Conservation (phyloP, 2,329 filamentous ascomycete genomes). For the Exophiala sp. region DNA sequence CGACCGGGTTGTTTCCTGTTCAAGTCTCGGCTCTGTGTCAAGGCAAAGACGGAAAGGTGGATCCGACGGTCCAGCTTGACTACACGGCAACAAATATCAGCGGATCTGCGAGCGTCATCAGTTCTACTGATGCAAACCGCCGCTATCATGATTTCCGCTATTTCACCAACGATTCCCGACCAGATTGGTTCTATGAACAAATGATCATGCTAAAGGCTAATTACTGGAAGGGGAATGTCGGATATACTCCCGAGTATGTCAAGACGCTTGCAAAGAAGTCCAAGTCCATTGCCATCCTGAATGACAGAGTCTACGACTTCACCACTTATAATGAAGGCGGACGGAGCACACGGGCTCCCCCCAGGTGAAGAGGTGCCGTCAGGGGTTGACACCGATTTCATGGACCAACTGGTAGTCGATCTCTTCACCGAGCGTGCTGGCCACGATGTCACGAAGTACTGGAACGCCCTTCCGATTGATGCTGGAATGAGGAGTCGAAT, state of each 20-base stretch:
- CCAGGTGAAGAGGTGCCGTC: slow-evolving; percentile 48
- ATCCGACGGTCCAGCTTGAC: slow-evolving; percentile 72
- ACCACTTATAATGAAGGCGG: slow-evolving; percentile 76
- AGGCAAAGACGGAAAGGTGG: slow-evolving; percentile 61
- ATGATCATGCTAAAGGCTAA: slow-evolving; percentile 69
- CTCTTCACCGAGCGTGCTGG: slow-evolving; percentile 74
- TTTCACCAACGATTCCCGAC: slow-evolving; percentile 71
- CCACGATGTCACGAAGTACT: slow-evolving; percentile 74
- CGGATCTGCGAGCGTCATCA: slow-evolving; percentile 60
- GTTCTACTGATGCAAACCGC: slow-evolving; percentile 63
- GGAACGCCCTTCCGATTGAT: slow-evolving; percentile 63
- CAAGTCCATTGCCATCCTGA: slow-evolving; percentile 69
- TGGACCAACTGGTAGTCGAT: slow-evolving; percentile 65
- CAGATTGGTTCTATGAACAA: slow-evolving; percentile 89
- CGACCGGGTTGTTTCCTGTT: slow-evolving; percentile 83
- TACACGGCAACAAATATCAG: slow-evolving; percentile 73
- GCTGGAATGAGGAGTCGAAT: slow-evolving; percentile 57
- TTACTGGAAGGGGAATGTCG: slow-evolving; percentile 81
- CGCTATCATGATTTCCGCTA: slow-evolving; percentile 90
- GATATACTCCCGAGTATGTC: slow-evolving; percentile 74
- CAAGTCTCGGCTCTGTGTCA: slow-evolving; percentile 90
- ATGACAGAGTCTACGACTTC: slow-evolving; percentile 79
- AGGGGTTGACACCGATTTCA: slow-evolving; percentile 63
- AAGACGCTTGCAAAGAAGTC: slow-evolving; percentile 59
- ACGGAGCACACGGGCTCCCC: slow-evolving; percentile 54